phyloP scores from a whole-genome alignment of 768 basidiomycete species.

The Amanita pallidorosea region DNA sequence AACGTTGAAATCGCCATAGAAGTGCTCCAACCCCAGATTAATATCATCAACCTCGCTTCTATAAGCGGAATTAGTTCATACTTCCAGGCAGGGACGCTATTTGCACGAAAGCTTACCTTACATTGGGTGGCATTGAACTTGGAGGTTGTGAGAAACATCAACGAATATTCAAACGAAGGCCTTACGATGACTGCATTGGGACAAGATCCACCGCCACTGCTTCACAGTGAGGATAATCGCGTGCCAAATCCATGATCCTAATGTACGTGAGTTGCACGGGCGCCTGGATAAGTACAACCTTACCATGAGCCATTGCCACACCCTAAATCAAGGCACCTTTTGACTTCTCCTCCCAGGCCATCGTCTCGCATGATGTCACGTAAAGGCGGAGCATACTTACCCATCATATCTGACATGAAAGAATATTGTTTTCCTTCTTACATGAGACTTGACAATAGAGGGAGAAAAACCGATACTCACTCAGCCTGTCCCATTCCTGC shows the following conservation, averaged over 20 bases:
- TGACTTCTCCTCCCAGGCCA: conserved; percentile 38
- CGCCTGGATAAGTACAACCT: conserved; percentile 8
- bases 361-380: conserved; percentile 49
- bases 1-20: conserved; percentile 67
- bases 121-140: conserved; percentile 60
- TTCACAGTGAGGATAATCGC: conserved; percentile 58
- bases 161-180: background rate
- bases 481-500: conserved; percentile 60
- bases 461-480: conserved; percentile 24
- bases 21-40: conserved; percentile 77
- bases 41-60: conserved; percentile 82
- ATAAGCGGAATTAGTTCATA: conserved; percentile 2
- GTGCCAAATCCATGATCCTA: conserved; percentile 70
- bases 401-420: conserved; percentile 55
- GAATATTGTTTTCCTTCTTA: conserved; percentile 53
- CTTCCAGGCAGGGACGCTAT: background rate
- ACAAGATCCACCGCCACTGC: conserved; percentile 72
- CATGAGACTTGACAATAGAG: conserved; percentile 3
- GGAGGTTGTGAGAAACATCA: background rate
- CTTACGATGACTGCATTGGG: conserved; percentile 67
- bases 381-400: conserved; percentile 55
- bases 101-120: conserved; percentile 32
- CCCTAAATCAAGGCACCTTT: conserved; percentile 63
- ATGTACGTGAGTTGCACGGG: background rate
- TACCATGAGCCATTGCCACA: conserved; percentile 76